phyloP scores from a whole-genome alignment of 108 stramenopile species.

The Epipyxis sp. region DNA sequence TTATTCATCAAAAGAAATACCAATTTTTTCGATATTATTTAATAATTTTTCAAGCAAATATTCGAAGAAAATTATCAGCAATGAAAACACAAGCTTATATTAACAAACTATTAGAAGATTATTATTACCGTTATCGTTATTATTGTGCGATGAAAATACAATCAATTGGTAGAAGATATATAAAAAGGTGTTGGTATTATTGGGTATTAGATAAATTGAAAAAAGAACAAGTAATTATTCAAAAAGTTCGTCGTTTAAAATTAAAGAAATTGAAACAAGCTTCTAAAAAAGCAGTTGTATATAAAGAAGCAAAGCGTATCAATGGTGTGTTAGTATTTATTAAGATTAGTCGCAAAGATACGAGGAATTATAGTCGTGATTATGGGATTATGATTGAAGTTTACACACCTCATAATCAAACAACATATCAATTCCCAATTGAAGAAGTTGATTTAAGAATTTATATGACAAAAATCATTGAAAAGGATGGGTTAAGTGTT shows the following conservation, averaged over 20 bases:
- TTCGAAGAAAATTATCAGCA: slow-evolving; percentile 2
- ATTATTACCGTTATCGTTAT: not conserved
- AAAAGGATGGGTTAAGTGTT: not conserved
- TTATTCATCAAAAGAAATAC: not conserved
- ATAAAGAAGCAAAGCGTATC: not conserved
- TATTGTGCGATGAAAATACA: not conserved
- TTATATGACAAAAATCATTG: not conserved
- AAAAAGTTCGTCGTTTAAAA: not conserved
- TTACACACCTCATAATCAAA: not conserved
- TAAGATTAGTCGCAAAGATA: slow-evolving; percentile 17
- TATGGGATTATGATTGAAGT: slow-evolving; percentile 24
- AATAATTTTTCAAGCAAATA: slow-evolving; percentile 13
- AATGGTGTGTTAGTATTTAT: slow-evolving; percentile 22
- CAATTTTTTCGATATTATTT: not conserved
- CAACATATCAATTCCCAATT: not conserved
- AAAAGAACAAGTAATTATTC: not conserved
- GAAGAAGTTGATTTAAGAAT: not conserved
- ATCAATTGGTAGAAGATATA: not conserved
- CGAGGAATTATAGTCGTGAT: slow-evolving; percentile 17
- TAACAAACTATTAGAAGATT: slow-evolving; percentile 2
- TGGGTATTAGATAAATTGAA: not conserved
- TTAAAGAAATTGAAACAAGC: not conserved
- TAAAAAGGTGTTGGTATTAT: slow-evolving; percentile 22
- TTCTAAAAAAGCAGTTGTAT: not conserved
- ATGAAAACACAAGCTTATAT: not conserved